Evolutionary conservation across 192 early-diverging fungal species (phyloP), one percentile per base, ranked within the genome.

Genomic region (Linnemannia zychae): DNA sequence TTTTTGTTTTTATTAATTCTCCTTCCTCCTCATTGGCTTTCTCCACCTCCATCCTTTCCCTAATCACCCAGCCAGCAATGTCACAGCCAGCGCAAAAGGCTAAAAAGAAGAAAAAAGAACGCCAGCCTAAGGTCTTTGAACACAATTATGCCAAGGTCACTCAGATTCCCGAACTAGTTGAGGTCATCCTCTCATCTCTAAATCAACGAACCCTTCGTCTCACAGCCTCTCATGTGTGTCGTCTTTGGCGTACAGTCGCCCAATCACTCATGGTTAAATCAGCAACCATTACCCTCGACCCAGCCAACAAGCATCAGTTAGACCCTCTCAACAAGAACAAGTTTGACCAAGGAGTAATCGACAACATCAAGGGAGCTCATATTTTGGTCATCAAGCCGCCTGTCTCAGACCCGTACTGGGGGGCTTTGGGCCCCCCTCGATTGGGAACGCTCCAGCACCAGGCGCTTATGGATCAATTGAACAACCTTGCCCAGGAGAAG

Each of bases 191-290:
- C 67, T 69, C 34, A 0, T 69, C n/a, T 20, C 67, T 69, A 4
- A 69, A 22, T 37, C 67, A 69, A 69, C 67, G 36, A 3, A 36
- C 67, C 37, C 67, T 69, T 15, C 37, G 67, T 24, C 38, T 69
- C 67, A 40, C 67, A 24, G 67, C 67, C 36, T 36, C 67, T 37
- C 67, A 40, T 18, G 67, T 69, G 36, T 69, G 67, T 40, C 67
- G 67, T 24, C 67, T 36, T 4, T 69, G 67, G 67, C 38, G 34
- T 13, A 40, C 5, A 7, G 38, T 9, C n/a, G 67, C 38, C 7
- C 67, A 20, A 11, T 20, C 67, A 22, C 67, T 69, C 67, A 31
- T 63, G 57, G 57, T 31, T 12, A n/a, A 24, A 31, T 28, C 57
- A 28, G 57, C 57, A 63, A 63, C 24, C 11, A 63, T 63, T 31